Percentiles rank a stretch among this genome's conserved stretches.
phyloP scores from a whole-genome alignment of 2,329 filamentous ascomycete species.

The Verticillium nubilum region DNA sequence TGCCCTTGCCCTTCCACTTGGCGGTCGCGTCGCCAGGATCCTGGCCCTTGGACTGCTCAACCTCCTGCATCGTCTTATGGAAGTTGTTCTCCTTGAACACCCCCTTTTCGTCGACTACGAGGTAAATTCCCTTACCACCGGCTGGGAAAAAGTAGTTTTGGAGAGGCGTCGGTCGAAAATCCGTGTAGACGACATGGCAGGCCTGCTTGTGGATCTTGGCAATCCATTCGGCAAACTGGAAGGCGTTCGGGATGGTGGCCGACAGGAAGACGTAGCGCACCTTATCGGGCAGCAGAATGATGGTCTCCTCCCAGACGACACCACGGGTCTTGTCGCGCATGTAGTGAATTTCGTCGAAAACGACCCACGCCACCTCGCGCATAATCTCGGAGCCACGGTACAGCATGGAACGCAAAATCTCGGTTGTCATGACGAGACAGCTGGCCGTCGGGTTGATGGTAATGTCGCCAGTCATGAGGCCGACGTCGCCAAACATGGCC shows the following conservation, averaged over 20 bases:
- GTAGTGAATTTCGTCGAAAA: conserved; percentile 99
- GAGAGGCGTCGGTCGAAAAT: conserved; percentile 92
- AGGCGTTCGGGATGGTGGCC: conserved; percentile 96
- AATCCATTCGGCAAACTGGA: conserved; percentile 99
- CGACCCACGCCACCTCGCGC: conserved; percentile 97
- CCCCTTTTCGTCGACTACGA: conserved; percentile 95
- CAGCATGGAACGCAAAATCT: conserved; percentile 97
- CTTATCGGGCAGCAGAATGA: conserved; percentile 96
- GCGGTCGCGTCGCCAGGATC: conserved; percentile 75
- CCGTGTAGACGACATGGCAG: conserved; percentile 98
- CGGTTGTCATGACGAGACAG: conserved; percentile 97
- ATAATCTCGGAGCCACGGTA: conserved; percentile 98
- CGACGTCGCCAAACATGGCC: conserved; percentile 92
- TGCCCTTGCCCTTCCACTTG: conserved; percentile 79
- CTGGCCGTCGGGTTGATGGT: conserved; percentile 98
- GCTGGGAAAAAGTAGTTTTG: conserved; percentile 98
- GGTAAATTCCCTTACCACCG: conserved; percentile 85
- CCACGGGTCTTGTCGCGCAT: conserved; percentile 91
- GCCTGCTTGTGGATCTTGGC: conserved; percentile 96
- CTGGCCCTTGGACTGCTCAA: conserved; percentile 81
- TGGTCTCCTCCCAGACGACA: conserved; percentile 99
- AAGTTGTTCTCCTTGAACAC: conserved; percentile 97
- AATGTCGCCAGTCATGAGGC: conserved; percentile 97
- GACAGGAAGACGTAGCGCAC: conserved; percentile 98
- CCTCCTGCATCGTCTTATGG: conserved; percentile 87